Evolutionary conservation across 345 rosid genomes (phyloP), one percentile per base, ranked within the genome.

Genomic region (Bruguiera parviflora): DNA sequence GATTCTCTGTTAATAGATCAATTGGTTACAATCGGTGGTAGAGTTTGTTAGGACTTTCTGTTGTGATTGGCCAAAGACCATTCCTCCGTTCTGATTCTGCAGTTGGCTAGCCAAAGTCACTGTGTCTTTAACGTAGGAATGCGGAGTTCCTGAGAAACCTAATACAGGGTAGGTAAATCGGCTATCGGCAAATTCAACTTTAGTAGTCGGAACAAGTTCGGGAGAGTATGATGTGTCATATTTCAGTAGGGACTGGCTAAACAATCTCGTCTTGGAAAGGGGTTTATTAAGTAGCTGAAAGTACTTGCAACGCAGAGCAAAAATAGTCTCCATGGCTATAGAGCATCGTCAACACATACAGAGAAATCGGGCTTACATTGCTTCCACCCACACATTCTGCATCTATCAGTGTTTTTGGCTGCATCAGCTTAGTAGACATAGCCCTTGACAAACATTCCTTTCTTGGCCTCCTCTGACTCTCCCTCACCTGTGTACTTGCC

Each of bases 391-490:
- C 35, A 58, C 75, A 73, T 68, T 68, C 60, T 59, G 46, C 63
- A 53, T 61, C 63, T 63, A 46, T 67, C 37, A 43, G 0, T 43
- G 69, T 21, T 57, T 76, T 16, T 58, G 27, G 24, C 53, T 35
- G 18, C 5, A 19, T 3, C 71, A 47, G 58, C 75, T 81, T 78
- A 92, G 80, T 92, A 92, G 59, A 74, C 78, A 73, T 92, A 92
- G 67, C 87, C 96, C 86, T 92, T 90, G 71, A 92, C 98, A 70
- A 87, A 90, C 95, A 90, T 87, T 65, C 91, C 98, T 67, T 88
- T 72, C 86, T 90, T 92, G 68, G 98, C 98, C 74, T 92, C 95
- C 60, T 92, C 96, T 10, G 98, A 87, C 77, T 92, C 98, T 53
- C 92, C 96, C 69, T 89, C 91, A 0, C 96, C 92, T 0, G 89